Base-by-base conservation (phyloP, 1,284 basidiomycete genomes). In the Erythrobasidium hasegawianum region DNA sequence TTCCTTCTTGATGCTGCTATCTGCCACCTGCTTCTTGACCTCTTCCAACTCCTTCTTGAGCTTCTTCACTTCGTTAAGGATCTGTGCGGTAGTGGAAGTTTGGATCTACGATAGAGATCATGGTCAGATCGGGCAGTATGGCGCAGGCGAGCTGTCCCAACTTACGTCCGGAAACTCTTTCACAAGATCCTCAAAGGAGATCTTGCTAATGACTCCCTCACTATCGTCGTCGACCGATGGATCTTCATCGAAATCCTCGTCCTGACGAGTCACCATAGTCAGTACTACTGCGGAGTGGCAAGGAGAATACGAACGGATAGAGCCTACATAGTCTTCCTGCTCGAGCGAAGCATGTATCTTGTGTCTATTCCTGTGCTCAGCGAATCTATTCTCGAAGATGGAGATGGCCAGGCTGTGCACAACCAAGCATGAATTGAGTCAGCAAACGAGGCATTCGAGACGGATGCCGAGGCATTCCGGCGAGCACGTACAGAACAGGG, bases 141-240 rank as follows among this genome's bases (percentile, higher is more conserved):
- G 40, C 16, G 20, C 13, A 33, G n/a, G 10, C 26, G 20, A 20
- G 9, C 45, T 52, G 11, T 69, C n/a, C 16, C 7, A 47, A 16
- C 43, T 47, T 24, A 47, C 43, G 14, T 91, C 85, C 1, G 92
- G 92, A 79, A 96, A 88, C 41, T 77, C 81, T 76, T 85, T 85
- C 71, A 88, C 80, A 57, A 96, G 78, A 54, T 92, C 86, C 16
- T 82, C 81, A 74, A 92, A 96, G 27, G 84, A 80, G 38, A 88
- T 83, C 72, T 81, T 87, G 71, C 83, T 86, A 73, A 96, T 95
- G 69, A 82, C 59, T 82, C 87, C 60, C 8, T 72, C 72, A 1
- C 77, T 84, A 68, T 86, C 83, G 50, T 85, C 83, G 59, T 85
- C 83, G 13, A 87, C 83, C 70, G 89, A 85, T 26, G 83, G 83